These are phyloP conservation scores for Thelonectria olida DNA, from an alignment of 2,329 filamentous ascomycete species.

Conservation along the genomic window DNA sequence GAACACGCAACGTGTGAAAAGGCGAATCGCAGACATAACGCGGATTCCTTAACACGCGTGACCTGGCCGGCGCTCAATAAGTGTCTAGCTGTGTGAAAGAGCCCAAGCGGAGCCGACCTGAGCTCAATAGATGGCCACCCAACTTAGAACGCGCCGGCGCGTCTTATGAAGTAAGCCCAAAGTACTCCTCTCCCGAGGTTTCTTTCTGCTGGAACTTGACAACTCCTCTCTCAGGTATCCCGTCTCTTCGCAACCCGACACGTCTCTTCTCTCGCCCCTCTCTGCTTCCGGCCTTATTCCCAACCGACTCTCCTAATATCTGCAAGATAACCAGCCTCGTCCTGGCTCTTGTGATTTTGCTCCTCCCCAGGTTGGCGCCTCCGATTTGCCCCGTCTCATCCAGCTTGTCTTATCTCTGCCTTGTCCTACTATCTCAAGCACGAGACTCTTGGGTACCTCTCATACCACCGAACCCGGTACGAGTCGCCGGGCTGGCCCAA, in stretches of 20 bases:
- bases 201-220: slow-evolving; percentile 30
- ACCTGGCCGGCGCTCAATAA: too few species aligned
- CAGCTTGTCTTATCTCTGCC: slow-evolving; percentile 43
- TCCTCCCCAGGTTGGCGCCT: slow-evolving; percentile 40
- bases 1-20: too few species aligned
- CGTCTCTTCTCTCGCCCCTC: slow-evolving; percentile 15
- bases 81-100: too few species aligned
- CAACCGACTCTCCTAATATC: slow-evolving; percentile 28
- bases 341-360: slow-evolving; percentile 39
- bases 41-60: too few species aligned
- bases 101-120: too few species aligned
- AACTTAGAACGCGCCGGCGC: too few species aligned
- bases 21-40: too few species aligned
- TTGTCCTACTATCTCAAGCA: slow-evolving; percentile 30
- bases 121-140: too few species aligned
- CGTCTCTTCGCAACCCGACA: slow-evolving; percentile 27
- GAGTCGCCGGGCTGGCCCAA: slow-evolving; percentile 53
- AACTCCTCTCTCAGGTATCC: slow-evolving; percentile 29
- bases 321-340: slow-evolving; percentile 33
- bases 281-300: slow-evolving; percentile 22
- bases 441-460: slow-evolving; percentile 2
- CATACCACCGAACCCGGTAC: slow-evolving; percentile 13
- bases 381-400: slow-evolving; percentile 44
- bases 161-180: too few species aligned
- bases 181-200: too few species aligned